Percentiles rank a stretch among this genome's conserved stretches.
These are phyloP conservation scores for Rugonectria rugulosa DNA, from an alignment of 2,329 filamentous ascomycete species.

Conservation along the genomic window DNA sequence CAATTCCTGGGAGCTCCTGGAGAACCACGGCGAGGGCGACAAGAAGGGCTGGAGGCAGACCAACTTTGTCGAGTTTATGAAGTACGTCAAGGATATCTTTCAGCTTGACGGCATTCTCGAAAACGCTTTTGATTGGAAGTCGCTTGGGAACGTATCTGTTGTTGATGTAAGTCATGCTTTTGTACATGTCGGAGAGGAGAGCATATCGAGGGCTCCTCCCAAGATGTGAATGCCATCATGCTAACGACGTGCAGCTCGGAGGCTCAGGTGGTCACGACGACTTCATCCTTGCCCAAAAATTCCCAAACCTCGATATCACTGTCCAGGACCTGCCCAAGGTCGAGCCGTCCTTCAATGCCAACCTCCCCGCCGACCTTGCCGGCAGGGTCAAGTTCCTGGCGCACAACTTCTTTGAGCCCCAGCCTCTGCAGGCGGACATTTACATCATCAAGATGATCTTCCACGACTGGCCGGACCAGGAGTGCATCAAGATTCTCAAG, in stretches of 20 bases:
- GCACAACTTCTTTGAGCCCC: conserved; percentile 49
- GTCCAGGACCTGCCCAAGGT: conserved; percentile 7
- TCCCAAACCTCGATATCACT: conserved; percentile 48
- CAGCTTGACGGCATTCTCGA: conserved; percentile 23
- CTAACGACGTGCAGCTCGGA: conserved; percentile 40
- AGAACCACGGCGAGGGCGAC: conserved; percentile 25
- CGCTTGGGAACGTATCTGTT: conserved; percentile 34
- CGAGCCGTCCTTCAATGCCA: not conserved
- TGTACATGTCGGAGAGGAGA: too few species aligned
- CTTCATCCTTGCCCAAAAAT: conserved; percentile 31
- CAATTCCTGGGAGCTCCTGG: conserved; percentile 23
- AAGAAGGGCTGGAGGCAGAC: conserved; percentile 21
- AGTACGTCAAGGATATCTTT: conserved; percentile 10
- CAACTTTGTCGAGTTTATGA: conserved; percentile 29
- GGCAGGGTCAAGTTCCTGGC: conserved; percentile 44
- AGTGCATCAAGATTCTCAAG: conserved; percentile 48
- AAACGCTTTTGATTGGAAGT: conserved; percentile 31
- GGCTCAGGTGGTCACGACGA: conserved; percentile 38
- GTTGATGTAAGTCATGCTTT: conserved; percentile 36
- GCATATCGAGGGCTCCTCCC: too few species aligned
- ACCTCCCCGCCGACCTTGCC: conserved; percentile 35
- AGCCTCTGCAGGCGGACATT: conserved; percentile 50
- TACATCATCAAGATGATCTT: conserved; percentile 62
- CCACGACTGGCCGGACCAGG: conserved; percentile 61
- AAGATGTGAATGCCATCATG: too few species aligned